phyloP scores from a whole-genome alignment of 1,284 basidiomycete species.

The Tilletia walkeri region DNA sequence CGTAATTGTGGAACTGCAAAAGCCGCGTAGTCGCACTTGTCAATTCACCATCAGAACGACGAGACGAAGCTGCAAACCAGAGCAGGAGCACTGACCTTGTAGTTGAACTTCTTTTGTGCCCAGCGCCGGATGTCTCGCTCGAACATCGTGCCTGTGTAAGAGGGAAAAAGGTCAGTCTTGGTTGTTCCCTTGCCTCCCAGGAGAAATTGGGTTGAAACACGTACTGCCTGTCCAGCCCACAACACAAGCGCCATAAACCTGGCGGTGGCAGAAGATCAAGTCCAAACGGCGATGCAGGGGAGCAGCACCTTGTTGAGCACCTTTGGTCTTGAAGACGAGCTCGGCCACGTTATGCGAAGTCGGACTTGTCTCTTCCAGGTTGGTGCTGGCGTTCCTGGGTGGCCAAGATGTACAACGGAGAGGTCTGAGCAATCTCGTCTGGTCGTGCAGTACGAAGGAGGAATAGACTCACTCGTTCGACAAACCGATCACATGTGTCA shows the following conservation, averaged over 20 bases:
- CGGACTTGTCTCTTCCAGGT: not conserved
- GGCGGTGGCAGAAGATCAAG: slow-evolving; percentile 26
- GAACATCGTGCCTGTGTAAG: slow-evolving; percentile 25
- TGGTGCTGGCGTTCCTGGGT: not conserved
- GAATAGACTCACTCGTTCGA: not conserved
- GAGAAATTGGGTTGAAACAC: not conserved
- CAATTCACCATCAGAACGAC: not conserved
- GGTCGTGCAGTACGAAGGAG: not conserved
- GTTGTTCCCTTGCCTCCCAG: not conserved
- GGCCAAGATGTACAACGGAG: not conserved
- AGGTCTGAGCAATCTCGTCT: not conserved
- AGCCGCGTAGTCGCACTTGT: not conserved
- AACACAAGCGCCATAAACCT: slow-evolving; percentile 39
- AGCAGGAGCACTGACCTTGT: not conserved
- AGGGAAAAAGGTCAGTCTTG: not conserved
- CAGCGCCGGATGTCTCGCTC: slow-evolving; percentile 41
- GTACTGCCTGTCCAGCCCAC: slow-evolving; percentile 41
- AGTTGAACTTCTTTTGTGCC: slow-evolving; percentile 33
- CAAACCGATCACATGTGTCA: slow-evolving; percentile 1
- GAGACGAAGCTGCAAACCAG: not conserved
- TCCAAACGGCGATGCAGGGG: slow-evolving; percentile 29
- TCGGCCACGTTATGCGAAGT: slow-evolving; percentile 34
- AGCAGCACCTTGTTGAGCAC: not conserved
- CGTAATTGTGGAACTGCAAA: slow-evolving; percentile 16
- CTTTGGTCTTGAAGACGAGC: slow-evolving; percentile 36